Evolutionary conservation across 768 basidiomycete genomes (phyloP), one percentile per base, ranked within the genome.

Genomic region (Boletus speciosus): DNA sequence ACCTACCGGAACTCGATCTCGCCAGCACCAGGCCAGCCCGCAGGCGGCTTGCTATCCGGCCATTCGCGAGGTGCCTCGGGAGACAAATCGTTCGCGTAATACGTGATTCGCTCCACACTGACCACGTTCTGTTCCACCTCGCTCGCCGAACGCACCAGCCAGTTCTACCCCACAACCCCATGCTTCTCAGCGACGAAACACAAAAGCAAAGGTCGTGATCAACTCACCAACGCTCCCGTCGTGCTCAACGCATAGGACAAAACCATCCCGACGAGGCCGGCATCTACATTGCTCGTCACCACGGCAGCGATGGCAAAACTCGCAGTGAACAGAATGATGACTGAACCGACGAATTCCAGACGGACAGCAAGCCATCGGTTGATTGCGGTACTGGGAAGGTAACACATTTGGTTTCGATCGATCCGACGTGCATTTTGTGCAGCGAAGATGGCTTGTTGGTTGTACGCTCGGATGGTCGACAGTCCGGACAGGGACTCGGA

Each of bases 61-160:
- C 90, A 73, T 55, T 90, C 86, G 40, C 80, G 78, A 0, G 88
- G 82, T 2, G 89, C 92, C 70, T 98, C 95, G 0, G 84, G 75
- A 16, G 75, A 63, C 16, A 96, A 76, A 7, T 86, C 76, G 27
- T 62, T 70, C 2, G 84, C 84, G 63, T 97, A 95, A 61, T 94
- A 85, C 27, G 90, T 68, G 49, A 95, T 87, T 6, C 93, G 85
- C 67, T 96, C 93, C 15, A 92, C 88, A 62, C 89, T 90, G 55
- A 93, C 90, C 61, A 93, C 86, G 60, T 90, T 91, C 62, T 93
- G 89, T 66, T 96, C 93, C 12, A 93, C 90, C 68, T 95, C 93
- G 61, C 85, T 88, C 3, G 88, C 85, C 14, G 85, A 85, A 31
- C 89, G 81, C 27, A 92, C 89, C 6, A 91, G 77, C 88, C 88